These are phyloP conservation scores for Pestalotiopsis sp. DNA, from an alignment of 2,329 filamentous ascomycete species.

Conservation along the genomic window DNA sequence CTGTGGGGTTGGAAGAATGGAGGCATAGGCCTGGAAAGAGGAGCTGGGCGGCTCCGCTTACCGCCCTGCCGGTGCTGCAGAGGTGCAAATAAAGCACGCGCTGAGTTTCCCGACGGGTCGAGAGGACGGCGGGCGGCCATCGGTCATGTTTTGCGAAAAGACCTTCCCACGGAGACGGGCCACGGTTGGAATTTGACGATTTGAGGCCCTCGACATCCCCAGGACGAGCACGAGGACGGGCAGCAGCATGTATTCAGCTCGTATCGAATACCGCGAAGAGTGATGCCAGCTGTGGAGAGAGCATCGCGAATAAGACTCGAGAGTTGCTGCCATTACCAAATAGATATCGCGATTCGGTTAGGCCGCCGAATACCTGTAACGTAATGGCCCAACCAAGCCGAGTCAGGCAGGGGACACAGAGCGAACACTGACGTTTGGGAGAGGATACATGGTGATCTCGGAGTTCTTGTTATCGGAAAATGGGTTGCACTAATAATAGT, in stretches of 20 bases:
- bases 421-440: background rate
- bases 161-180: background rate
- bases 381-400: slow-evolving; percentile 42
- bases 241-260: background rate
- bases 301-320: slow-evolving; percentile 19
- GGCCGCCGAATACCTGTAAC: slow-evolving; percentile 44
- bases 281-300: slow-evolving; percentile 20
- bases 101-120: background rate
- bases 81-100: background rate
- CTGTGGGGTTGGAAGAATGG: background rate
- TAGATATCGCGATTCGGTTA: slow-evolving; percentile 41
- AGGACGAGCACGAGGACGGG: background rate
- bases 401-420: slow-evolving; percentile 11
- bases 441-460: background rate
- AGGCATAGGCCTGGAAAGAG: background rate
- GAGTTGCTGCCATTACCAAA: slow-evolving; percentile 47
- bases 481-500: background rate
- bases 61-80: slow-evolving; percentile 1
- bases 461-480: background rate
- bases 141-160: background rate
- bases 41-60: slow-evolving; percentile 3
- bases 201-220: background rate
- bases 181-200: background rate
- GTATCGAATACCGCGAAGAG: slow-evolving; percentile 18
- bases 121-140: background rate